Percentiles rank a stretch among this genome's conserved stretches.
Evolutionary conservation across 495 filamentous ascomycete genomes (phyloP).

Genomic region (Daldinia grandis): DNA sequence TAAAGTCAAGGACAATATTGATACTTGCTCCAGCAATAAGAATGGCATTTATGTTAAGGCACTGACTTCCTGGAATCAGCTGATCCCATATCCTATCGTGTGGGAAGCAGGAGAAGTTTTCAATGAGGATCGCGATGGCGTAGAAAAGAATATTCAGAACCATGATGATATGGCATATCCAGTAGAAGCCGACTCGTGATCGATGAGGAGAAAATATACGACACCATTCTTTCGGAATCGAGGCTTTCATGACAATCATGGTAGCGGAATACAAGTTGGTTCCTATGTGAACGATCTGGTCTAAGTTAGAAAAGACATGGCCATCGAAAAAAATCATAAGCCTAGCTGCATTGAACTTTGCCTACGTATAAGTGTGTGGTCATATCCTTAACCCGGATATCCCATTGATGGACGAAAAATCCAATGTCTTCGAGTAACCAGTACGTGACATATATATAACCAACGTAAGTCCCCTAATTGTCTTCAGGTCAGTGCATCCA

Average conservation of each 20-base stretch:
- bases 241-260: constrained; percentile 40
- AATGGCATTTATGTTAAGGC: constrained; percentile 57
- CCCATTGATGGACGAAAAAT: constrained; percentile 29
- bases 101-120: constrained; percentile 55
- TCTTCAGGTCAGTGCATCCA: not conserved
- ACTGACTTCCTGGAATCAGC: constrained; percentile 17
- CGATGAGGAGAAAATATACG: constrained; percentile 40
- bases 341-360: not conserved
- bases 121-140: constrained; percentile 51
- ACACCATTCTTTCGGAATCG: constrained; percentile 47
- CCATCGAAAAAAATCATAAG: too few species aligned
- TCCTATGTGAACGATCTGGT: constrained; percentile 34
- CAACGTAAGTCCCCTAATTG: constrained; percentile 7
- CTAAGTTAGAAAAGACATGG: not conserved
- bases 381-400: constrained; percentile 14
- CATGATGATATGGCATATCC: constrained; percentile 47
- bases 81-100: constrained; percentile 20
- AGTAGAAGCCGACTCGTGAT: constrained; percentile 32
- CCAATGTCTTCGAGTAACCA: not conserved
- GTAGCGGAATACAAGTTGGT: constrained; percentile 29
- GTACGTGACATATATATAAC: constrained; percentile 8
- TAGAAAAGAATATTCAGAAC: constrained; percentile 51
- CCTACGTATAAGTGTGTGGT: constrained; percentile 5
- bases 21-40: constrained; percentile 57
- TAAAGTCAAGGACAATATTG: constrained; percentile 62